Evolutionary conservation across 768 basidiomycete species (phyloP).

Genomic region (Mycena crocata): DNA sequence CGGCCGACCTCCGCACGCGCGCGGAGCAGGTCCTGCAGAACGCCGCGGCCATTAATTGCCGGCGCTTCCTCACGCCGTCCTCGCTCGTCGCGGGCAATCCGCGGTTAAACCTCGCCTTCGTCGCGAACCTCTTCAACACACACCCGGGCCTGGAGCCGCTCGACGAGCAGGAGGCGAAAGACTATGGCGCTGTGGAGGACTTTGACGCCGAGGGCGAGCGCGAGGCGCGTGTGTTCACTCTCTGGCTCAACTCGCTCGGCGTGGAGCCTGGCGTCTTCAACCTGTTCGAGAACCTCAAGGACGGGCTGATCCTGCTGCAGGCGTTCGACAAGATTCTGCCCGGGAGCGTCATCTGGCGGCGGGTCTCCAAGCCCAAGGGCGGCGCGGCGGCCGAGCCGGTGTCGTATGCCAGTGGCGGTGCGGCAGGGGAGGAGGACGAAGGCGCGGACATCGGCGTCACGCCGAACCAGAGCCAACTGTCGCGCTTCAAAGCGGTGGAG

Average conservation of each 20-base stretch:
- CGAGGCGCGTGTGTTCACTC: slow-evolving; percentile 95
- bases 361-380: slow-evolving; percentile 93
- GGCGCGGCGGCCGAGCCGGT: slow-evolving; percentile 55
- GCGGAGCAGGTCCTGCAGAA: slow-evolving; percentile 97
- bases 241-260: slow-evolving; percentile 97
- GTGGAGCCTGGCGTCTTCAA: slow-evolving; percentile 98
- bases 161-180: slow-evolving; percentile 93
- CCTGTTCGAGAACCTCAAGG: slow-evolving; percentile 94
- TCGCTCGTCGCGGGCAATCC: slow-evolving; percentile 95
- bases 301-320: slow-evolving; percentile 91
- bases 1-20: slow-evolving; percentile 83
- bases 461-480: slow-evolving; percentile 86
- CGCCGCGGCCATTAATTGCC: slow-evolving; percentile 92
- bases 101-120: slow-evolving; percentile 97
- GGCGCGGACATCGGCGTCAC: slow-evolving; percentile 86
- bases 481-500: slow-evolving; percentile 97
- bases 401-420: slow-evolving; percentile 51
- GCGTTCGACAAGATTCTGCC: slow-evolving; percentile 97
- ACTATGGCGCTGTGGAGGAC: slow-evolving; percentile 91
- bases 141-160: slow-evolving; percentile 94
- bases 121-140: slow-evolving; percentile 99
- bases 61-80: no score
- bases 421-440: slow-evolving; percentile 64
- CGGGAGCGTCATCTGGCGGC: slow-evolving; percentile 92
- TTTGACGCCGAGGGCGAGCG: slow-evolving; percentile 99